These are phyloP conservation scores for Xylaria sp. DNA, from an alignment of 2,329 filamentous ascomycete species.

Conservation along the genomic window DNA sequence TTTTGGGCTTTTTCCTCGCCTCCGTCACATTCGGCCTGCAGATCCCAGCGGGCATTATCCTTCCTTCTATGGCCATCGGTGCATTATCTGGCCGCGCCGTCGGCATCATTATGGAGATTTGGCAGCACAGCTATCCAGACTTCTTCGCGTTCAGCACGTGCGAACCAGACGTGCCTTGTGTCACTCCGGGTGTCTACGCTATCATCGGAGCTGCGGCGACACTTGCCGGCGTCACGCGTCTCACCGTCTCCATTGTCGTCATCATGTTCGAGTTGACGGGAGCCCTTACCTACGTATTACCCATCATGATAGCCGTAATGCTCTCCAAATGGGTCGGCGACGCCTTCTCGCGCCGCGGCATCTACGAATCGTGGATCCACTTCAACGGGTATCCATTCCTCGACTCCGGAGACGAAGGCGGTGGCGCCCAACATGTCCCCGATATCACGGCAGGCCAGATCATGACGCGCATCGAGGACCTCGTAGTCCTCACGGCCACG, in stretches of 20 bases:
- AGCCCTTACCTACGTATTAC: conserved; percentile 92
- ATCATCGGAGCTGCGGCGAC: conserved; percentile 95
- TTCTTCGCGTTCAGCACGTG: conserved; percentile 81
- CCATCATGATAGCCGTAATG: conserved; percentile 99
- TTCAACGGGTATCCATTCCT: conserved; percentile 95
- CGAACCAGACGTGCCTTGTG: conserved; percentile 83
- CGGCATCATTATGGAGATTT: conserved; percentile 87
- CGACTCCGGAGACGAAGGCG: conserved; percentile 81
- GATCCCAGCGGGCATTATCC: conserved; percentile 92
- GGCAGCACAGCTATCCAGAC: conserved; percentile 78
- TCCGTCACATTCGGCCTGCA: conserved; percentile 91
- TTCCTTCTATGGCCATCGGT: conserved; percentile 95
- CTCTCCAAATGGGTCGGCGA: conserved; percentile 98
- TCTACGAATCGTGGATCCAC: conserved; percentile 98
- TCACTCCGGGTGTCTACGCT: conserved; percentile 94
- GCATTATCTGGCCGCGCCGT: conserved; percentile 88
- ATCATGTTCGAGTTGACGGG: conserved; percentile 99
- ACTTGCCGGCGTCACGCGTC: conserved; percentile 90
- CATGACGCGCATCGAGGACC: conserved; percentile 91
- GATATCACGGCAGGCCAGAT: conserved; percentile 86
- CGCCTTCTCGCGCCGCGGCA: conserved; percentile 87
- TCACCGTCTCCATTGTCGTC: conserved; percentile 98
- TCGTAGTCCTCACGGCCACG: conserved; percentile 84
- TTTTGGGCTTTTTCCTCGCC: conserved; percentile 84
- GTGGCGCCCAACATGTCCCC: conserved; percentile 58